Conservation (phyloP, 2,329 filamentous ascomycete species). For the Claviceps africana region DNA sequence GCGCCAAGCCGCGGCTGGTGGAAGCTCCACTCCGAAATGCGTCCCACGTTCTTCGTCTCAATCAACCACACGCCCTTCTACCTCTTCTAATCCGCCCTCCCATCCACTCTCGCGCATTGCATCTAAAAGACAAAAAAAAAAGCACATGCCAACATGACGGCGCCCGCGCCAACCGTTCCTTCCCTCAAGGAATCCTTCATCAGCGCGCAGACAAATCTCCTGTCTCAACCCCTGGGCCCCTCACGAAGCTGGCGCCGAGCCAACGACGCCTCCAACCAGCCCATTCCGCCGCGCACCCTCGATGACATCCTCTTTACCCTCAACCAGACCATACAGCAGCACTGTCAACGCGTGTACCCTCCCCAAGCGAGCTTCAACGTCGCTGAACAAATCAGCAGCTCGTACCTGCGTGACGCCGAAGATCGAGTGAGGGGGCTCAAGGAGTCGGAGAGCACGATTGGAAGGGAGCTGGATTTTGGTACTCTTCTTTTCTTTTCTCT, state of each 20-base stretch:
- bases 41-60: too few species aligned
- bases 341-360: constrained; percentile 51
- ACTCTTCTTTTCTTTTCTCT: constrained; percentile 1
- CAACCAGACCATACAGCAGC: constrained; percentile 49
- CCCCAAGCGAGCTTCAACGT: constrained; percentile 57
- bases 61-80: too few species aligned
- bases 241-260: constrained; percentile 37
- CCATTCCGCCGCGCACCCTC: constrained; percentile 33
- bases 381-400: constrained; percentile 55
- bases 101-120: neutral
- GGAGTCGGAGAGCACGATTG: constrained; percentile 23
- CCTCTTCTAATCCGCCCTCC: too few species aligned
- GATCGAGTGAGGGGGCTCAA: constrained; percentile 21
- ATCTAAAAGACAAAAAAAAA: neutral
- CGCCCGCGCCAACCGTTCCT: constrained; percentile 37
- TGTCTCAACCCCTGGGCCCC: constrained; percentile 44
- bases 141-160: neutral
- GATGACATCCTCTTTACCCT: constrained; percentile 44
- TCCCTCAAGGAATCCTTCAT: constrained; percentile 53
- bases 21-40: too few species aligned
- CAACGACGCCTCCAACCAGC: constrained; percentile 28
- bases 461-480: constrained; percentile 31
- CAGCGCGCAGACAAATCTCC: constrained; percentile 44
- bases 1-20: too few species aligned
- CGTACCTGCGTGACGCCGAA: constrained; percentile 41